Conservation (phyloP, 352 stramenopile genomes). For the Thraustotheca clavata region DNA sequence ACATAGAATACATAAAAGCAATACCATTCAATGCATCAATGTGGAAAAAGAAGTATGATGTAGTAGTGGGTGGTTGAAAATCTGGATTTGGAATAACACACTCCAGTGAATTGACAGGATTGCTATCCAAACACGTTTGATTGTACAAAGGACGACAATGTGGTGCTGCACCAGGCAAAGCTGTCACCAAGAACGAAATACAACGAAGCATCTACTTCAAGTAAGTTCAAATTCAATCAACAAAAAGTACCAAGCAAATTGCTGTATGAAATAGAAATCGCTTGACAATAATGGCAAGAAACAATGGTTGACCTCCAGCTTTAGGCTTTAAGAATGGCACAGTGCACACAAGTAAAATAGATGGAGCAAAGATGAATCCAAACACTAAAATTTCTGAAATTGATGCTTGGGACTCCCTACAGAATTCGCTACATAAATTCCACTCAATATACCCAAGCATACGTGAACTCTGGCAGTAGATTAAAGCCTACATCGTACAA, state of each 20-base stretch:
- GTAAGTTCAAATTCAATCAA: neutral
- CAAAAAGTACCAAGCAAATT: constrained; percentile 38
- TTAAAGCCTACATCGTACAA: constrained; percentile 72
- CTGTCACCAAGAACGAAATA: constrained; percentile 71
- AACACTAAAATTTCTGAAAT: constrained; percentile 77
- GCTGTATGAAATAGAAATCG: constrained; percentile 70
- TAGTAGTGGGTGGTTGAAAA: constrained; percentile 46
- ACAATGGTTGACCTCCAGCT: constrained; percentile 44
- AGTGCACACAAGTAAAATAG: constrained; percentile 55
- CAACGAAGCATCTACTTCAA: constrained; percentile 41
- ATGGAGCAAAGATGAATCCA: constrained; percentile 53
- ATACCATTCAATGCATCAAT: constrained; percentile 65
- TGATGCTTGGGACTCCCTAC: constrained; percentile 30
- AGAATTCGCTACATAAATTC: neutral
- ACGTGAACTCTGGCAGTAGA: constrained; percentile 62
- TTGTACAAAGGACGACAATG: constrained; percentile 74
- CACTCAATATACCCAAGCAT: constrained; percentile 7
- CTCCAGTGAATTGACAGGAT: constrained; percentile 40
- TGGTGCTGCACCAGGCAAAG: constrained; percentile 50
- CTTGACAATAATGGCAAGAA: constrained; percentile 74
- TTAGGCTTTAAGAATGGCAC: constrained; percentile 50
- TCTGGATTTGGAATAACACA: constrained; percentile 65
- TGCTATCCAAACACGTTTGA: constrained; percentile 37
- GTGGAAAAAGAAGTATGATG: constrained; percentile 48
- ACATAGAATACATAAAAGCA: constrained; percentile 9